phyloP scores from a whole-genome alignment of 1,139 yeast genomes.

The Nakaseomyces sp. region DNA sequence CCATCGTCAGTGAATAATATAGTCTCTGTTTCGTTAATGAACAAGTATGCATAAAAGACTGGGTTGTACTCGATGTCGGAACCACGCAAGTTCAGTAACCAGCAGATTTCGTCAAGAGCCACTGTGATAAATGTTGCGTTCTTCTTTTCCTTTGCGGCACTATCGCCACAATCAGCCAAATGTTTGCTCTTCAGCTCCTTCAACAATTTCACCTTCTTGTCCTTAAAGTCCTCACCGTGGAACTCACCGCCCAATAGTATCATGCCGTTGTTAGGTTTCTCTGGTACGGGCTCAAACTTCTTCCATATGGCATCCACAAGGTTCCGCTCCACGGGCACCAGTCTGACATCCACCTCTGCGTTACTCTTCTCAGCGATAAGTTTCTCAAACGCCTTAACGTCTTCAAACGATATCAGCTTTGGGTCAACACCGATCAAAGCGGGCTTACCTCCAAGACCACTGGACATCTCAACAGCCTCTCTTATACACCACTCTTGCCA shows the following conservation, averaged over 20 bases:
- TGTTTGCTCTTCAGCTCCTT: constrained; percentile 33
- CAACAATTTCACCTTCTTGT: constrained; percentile 33
- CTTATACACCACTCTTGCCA: constrained; percentile 84
- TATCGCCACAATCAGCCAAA: constrained; percentile 22
- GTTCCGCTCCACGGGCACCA: constrained; percentile 60
- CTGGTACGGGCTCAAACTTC: constrained; percentile 42
- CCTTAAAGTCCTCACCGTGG: constrained; percentile 41
- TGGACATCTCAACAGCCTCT: constrained; percentile 51
- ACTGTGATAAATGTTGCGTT: constrained; percentile 43
- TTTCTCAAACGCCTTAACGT: constrained; percentile 33
- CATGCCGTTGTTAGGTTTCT: constrained; percentile 38
- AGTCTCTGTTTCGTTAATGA: constrained; percentile 46
- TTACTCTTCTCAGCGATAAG: constrained; percentile 27
- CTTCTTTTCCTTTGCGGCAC: constrained; percentile 24
- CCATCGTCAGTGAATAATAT: constrained; percentile 51
- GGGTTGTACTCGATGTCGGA: constrained; percentile 83
- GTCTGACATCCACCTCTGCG: constrained; percentile 36
- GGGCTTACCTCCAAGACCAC: constrained; percentile 33
- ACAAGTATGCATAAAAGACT: constrained; percentile 74
- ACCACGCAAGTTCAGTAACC: constrained; percentile 87
- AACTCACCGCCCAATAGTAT: constrained; percentile 38
- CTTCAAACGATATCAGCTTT: constrained; percentile 49
- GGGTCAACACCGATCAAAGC: constrained; percentile 50
- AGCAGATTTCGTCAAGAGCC: constrained; percentile 85
- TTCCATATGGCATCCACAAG: constrained; percentile 74